Evolutionary conservation across 1,284 basidiomycete species (phyloP).

Genomic region (Neonothopanus nambi): DNA sequence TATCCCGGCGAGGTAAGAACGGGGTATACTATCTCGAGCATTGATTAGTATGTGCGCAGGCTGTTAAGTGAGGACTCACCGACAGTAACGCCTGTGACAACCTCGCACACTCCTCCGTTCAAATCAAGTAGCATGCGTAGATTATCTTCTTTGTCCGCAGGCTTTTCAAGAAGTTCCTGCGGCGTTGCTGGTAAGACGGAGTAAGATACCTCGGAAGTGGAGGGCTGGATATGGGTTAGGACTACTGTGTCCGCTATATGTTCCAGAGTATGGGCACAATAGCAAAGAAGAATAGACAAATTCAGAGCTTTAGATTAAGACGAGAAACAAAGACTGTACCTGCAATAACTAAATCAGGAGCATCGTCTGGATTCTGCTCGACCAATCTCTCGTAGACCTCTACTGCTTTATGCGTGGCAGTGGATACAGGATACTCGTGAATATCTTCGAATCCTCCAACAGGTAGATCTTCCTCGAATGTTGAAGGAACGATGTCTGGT

Average conservation of each 20-base stretch:
- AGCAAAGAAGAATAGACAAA: slow-evolving; percentile 70
- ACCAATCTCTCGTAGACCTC: too few relatives aligned
- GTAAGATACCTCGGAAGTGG: slow-evolving; percentile 53
- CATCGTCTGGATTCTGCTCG: too few relatives aligned
- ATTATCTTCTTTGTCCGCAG: slow-evolving; percentile 67
- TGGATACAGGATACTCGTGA: too few relatives aligned
- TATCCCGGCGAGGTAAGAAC: slow-evolving; percentile 76
- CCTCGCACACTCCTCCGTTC: too few relatives aligned
- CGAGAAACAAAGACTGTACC: slow-evolving; percentile 84
- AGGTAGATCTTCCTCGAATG: too few relatives aligned
- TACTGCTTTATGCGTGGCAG: too few relatives aligned
- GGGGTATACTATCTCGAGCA: too few relatives aligned
- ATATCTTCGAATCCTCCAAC: too few relatives aligned
- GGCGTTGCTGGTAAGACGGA: slow-evolving; percentile 43
- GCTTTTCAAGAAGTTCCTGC: slow-evolving; percentile 90
- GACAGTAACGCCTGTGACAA: slow-evolving; percentile 82
- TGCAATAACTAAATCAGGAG: too few relatives aligned
- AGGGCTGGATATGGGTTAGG: slow-evolving; percentile 71
- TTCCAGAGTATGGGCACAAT: slow-evolving; percentile 81
- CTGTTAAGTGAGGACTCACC: slow-evolving; percentile 51
- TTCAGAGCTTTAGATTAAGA: slow-evolving; percentile 84
- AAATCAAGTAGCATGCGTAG: too few relatives aligned
- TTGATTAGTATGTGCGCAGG: slow-evolving; percentile 86
- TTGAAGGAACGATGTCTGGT: too few relatives aligned
- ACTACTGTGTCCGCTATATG: slow-evolving; percentile 98